Base-by-base conservation (phyloP, 2,329 filamentous ascomycete species). In the Monilinia aucupariae region DNA sequence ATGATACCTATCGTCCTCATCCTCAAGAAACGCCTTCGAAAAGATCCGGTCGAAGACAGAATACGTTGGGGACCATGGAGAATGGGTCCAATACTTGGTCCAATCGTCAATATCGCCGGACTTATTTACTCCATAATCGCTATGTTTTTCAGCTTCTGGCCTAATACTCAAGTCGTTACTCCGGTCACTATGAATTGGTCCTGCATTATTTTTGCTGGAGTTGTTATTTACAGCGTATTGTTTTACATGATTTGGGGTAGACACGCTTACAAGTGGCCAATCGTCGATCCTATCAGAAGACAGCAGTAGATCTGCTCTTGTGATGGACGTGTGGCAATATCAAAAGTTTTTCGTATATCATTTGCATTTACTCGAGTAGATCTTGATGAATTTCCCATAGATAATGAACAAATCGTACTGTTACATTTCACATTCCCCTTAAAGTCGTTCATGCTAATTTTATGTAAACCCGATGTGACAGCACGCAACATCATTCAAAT, bases 201-300 rank as follows among this genome's bases (percentile, higher is more conserved):
- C n/a, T 58, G 52, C 13, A 12, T 65, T 10, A 48, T 65, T 13
- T 65, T 64, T 49, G 52, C 43, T 48, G 52, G 49, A 12, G 53
- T 30, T 13, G 17, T 65, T 4, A 17, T 59, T 17, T 61, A 61
- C 25, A 53, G 55, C n/a, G 32, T 63, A 9, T 9, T 51, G 4
- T 65, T 64, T 8, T 64, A 62, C 48, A 20, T 62, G 15, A 41
- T 64, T n/a, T 56, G 54, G 53, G 64, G 62, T 0, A 75, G 71
- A 55, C 74, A 76, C 50, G 74, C 75, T 56, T 83, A 81, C 55
- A 75, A 76, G 13, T 80, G 81, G 2, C 81, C 81, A 6, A 69
- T 78, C 47, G 65, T 70, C 17, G 67, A 69, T 61, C 60, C 67
- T 22, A 65, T 66, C 13, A 56, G 64, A 25, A 59, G 64, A 41